Base-by-base conservation (phyloP, 148 eudicot species). In the Arctostaphylos glauca region DNA sequence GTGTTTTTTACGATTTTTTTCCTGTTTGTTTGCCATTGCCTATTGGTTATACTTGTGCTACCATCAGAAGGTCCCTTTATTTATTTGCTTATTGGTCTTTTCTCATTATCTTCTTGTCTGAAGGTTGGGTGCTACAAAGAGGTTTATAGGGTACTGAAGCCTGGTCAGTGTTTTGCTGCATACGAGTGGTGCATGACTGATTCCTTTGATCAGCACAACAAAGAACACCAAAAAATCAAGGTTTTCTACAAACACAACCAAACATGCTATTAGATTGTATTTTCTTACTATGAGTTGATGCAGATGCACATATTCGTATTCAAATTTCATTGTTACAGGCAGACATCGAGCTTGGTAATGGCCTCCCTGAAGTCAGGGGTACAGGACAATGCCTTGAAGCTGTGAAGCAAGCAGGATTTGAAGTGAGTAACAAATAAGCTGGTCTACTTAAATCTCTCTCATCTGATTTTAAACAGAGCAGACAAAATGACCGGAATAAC, bases 121-220 rank as follows among this genome's bases (percentile, higher is more conserved):
- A 78, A 96, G 99, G 95, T 96, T 84, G 97, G 92, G 59, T 93
- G 98, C 91, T 96, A 94, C 88, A 92, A 88, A 84, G 97, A 96
- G 86, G 87, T 96, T 46, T 92, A 86, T 84, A 87, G 96, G 83
- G 93, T 96, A 48, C 83, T 96, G 83, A 94, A 96, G 88, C 99
- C 99, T 49, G 99, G 98, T 41, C 96, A 96, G 79, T 90, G 87
- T 84, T 96, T 96, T 89, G 98, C 98, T 82, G 97, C 95, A 31
- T 92, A 93, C 64, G 99, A 96, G 74, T 96, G 98, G 99, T 96
- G 99, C 87, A 90, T 96, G 94, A 94, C 99, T 23, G 91, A 90
- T 84, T 86, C 97, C 58, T 96, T 80, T 83, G 97, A 96, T 81
- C 91, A 91, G 71, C 82, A 88, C 77, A 94, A 94, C 83, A 74